Conservation (phyloP, 352 stramenopile species). For the Phytophthora pisi region DNA sequence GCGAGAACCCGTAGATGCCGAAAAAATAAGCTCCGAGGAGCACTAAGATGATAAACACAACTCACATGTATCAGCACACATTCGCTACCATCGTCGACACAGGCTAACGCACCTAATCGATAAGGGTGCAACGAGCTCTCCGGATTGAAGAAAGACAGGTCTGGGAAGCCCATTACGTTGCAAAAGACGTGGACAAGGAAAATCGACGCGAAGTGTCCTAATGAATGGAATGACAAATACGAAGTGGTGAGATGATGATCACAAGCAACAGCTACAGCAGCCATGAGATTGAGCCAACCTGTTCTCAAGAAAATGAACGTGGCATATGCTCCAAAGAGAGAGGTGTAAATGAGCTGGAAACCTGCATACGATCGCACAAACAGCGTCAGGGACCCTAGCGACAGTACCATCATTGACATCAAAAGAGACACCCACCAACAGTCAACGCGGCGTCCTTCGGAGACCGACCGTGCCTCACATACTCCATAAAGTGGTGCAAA, state of each 20-base stretch:
- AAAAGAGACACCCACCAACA: constrained; percentile 49
- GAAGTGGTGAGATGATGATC: background rate
- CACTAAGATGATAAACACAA: constrained; percentile 34
- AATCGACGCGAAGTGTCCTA: constrained; percentile 89
- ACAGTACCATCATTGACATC: background rate
- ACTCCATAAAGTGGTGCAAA: constrained; percentile 88
- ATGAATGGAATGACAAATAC: constrained; percentile 4
- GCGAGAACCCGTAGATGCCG: constrained; percentile 82
- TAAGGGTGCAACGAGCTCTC: constrained; percentile 78
- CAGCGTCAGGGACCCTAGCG: constrained; percentile 2
- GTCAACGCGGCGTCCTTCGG: constrained; percentile 76
- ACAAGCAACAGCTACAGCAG: background rate
- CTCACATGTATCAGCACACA: constrained; percentile 8
- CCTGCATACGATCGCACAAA: constrained; percentile 37
- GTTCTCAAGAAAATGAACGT: constrained; percentile 94
- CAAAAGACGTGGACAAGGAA: constrained; percentile 94
- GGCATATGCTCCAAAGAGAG: constrained; percentile 95
- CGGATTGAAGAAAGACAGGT: constrained; percentile 83
- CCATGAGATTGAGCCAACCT: constrained; percentile 35
- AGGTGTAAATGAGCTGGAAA: constrained; percentile 96
- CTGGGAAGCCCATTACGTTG: constrained; percentile 96
- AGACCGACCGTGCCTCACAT: constrained; percentile 71
- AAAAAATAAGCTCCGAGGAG: constrained; percentile 84
- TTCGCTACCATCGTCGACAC: background rate
- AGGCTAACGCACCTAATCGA: constrained; percentile 60